phyloP scores from a whole-genome alignment of 306 rosid genomes.

The Quercus rubra region DNA sequence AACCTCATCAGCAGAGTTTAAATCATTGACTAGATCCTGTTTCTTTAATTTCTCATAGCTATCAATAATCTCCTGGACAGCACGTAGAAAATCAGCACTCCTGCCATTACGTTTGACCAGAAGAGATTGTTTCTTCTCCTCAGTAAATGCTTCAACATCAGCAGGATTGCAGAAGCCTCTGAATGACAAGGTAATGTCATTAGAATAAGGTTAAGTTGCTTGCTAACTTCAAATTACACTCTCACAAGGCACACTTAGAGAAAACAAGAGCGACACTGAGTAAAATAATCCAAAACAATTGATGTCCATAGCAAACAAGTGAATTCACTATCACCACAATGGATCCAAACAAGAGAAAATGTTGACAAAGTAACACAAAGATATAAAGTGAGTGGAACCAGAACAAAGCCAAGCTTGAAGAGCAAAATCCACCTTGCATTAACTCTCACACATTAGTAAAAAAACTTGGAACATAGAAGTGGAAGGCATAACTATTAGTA shows the following conservation, averaged over 20 bases:
- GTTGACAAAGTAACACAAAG: neutral
- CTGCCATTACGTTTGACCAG: constrained; percentile 82
- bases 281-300: neutral
- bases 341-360: neutral
- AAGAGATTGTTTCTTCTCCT: constrained; percentile 91
- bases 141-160: constrained; percentile 95
- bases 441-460: neutral
- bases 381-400: neutral
- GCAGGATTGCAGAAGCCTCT: constrained; percentile 97
- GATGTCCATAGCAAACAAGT: neutral
- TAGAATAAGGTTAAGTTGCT: constrained; percentile 27
- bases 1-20: constrained; percentile 40
- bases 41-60: constrained; percentile 70
- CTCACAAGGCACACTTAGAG: constrained; percentile 5
- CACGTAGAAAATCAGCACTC: constrained; percentile 94
- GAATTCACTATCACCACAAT: neutral
- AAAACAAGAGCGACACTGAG: neutral
- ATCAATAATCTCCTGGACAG: constrained; percentile 80
- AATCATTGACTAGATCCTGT: constrained; percentile 43
- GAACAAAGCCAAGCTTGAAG: neutral
- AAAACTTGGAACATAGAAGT: neutral
- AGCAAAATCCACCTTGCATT: neutral
- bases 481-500: neutral
- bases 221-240: constrained; percentile 9
- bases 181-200: constrained; percentile 29